Evolutionary conservation across 495 filamentous ascomycete genomes (phyloP).

Genomic region (Wilcoxina mikolae): DNA sequence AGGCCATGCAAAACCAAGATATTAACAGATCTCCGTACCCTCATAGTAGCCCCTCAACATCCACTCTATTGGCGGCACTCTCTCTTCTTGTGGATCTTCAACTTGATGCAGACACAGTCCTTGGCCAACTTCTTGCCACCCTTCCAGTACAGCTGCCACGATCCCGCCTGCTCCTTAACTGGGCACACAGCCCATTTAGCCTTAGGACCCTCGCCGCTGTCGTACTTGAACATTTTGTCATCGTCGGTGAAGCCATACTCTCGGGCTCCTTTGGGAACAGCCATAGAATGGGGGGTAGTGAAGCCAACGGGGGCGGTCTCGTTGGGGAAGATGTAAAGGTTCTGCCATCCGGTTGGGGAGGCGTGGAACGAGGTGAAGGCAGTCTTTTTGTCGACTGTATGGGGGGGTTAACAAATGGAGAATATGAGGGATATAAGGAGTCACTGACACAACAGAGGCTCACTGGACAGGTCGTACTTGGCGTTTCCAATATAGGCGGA

Average conservation of each 20-base stretch:
- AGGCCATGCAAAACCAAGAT: too few species aligned
- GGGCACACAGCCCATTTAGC: conserved; percentile 15
- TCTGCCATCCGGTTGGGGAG: conserved; percentile 13
- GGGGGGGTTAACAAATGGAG: neutral
- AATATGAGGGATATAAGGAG: neutral
- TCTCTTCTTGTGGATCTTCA: too few species aligned
- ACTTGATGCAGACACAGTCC: too few species aligned
- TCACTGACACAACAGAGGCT: conserved; percentile 10
- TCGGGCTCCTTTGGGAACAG: conserved; percentile 9
- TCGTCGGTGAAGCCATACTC: conserved; percentile 5
- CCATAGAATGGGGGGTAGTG: conserved; percentile 13
- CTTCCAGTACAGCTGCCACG: conserved; percentile 20
- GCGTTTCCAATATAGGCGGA: conserved; percentile 16
- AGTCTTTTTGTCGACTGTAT: neutral
- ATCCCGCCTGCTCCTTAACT: neutral
- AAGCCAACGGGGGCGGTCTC: conserved; percentile 19
- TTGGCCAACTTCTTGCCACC: conserved; percentile 2
- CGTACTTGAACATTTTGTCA: neutral
- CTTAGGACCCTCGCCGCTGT: conserved; percentile 3
- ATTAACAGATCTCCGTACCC: too few species aligned
- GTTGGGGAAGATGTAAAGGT: conserved; percentile 10
- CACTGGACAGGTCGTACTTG: conserved; percentile 9
- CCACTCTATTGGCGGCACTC: too few species aligned
- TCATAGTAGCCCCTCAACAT: too few species aligned
- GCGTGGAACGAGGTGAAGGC: conserved; percentile 18